These are phyloP conservation scores for Anthoceros angustus DNA, from an alignment of 225 moss, liverwort and hornwort genomes.

Conservation along the genomic window DNA sequence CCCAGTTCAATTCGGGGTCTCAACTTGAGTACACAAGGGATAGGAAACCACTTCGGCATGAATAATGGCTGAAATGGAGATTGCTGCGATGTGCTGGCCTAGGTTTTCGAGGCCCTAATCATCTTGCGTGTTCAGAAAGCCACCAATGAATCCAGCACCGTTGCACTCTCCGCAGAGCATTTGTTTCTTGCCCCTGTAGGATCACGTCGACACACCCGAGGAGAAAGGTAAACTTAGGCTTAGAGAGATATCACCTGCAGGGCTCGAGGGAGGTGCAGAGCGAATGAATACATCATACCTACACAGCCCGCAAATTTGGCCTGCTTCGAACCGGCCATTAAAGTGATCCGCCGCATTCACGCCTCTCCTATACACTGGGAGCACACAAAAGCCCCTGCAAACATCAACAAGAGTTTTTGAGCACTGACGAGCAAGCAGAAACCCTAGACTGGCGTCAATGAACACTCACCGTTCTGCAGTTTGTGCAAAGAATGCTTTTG, in stretches of 20 bases:
- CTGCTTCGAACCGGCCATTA: slow-evolving; percentile 60
- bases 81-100: too few species aligned
- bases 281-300: slow-evolving; percentile 6
- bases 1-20: too few species aligned
- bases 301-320: slow-evolving; percentile 61
- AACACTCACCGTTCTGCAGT: slow-evolving; percentile 33
- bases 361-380: slow-evolving; percentile 57
- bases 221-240: not conserved
- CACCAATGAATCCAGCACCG: slow-evolving; percentile 89
- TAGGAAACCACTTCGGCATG: too few species aligned
- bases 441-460: not conserved
- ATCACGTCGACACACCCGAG: not conserved
- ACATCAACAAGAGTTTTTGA: not conserved
- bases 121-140: slow-evolving; percentile 88
- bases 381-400: slow-evolving; percentile 36
- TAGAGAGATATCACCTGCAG: not conserved
- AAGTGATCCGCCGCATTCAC: slow-evolving; percentile 61
- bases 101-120: slow-evolving; percentile 15
- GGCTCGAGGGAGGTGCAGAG: not conserved
- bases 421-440: not conserved
- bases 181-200: slow-evolving; percentile 88
- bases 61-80: too few species aligned
- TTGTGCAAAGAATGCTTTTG: slow-evolving; percentile 28
- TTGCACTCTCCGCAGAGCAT: slow-evolving; percentile 82
- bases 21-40: too few species aligned